Evolutionary conservation across 1,139 yeast genomes (phyloP), one percentile per base, ranked within the genome.

Genomic region (Pichia sp.): DNA sequence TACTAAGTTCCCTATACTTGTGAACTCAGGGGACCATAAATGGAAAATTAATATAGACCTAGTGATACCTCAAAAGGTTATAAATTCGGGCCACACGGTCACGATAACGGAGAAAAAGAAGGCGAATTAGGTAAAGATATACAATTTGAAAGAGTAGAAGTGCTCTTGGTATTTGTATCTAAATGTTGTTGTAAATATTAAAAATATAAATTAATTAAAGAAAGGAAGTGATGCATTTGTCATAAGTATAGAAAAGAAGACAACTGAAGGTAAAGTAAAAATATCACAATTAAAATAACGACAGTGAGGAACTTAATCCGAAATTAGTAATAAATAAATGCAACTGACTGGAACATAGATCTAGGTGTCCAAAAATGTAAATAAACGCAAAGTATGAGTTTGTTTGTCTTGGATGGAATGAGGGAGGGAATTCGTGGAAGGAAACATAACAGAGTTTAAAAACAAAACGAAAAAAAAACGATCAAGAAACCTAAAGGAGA

Each of bases 41-140:
- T 52, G 53, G 51, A 13, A 8, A 3, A 29, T 52, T 11, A 51
- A 54, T 31, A 11, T 29, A 6, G 38, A 43, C 1, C 47, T 51
- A 41, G 29, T 31, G 16, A 10, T 46, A 15, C 7, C 15, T 42
- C 30, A 38, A 4, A 50, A 47, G 16, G 2, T 23, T 29, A 50
- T 31, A 8, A 45, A 45, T 8, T 13, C 34, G 5, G 38, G 34
- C n/a, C 8, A 29, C 8, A n/a, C 16, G 11, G 19, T 52, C 34
- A 16, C 13, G 4, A 40, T 51, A 26, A 26, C 30, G 2, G 45
- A 44, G 11, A 44, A 44, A 26, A 36, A n/a, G 36, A 31, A 46
- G 29, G 13, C 34, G 23, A 29, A 15, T n/a, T n/a, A 10, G 6
- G 23, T 13, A 31, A 38, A 15, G 16, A 36, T 10, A 3, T 36